These are phyloP conservation scores for Combretum micranthum DNA, from an alignment of 345 rosid genomes.

Conservation along the genomic window DNA sequence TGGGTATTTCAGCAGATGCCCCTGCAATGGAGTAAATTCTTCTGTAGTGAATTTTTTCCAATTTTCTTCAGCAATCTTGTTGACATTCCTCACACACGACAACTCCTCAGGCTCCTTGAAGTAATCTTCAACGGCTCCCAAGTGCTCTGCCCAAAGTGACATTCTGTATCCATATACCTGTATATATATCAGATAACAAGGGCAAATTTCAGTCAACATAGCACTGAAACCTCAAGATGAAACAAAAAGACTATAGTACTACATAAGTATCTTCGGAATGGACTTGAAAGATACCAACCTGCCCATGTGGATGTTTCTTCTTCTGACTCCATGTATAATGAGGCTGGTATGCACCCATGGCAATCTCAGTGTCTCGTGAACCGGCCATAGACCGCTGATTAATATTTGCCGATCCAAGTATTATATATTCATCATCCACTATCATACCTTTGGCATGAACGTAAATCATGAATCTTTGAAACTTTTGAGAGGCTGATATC, in stretches of 20 bases:
- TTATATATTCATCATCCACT: constrained; percentile 70
- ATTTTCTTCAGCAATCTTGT: constrained; percentile 60
- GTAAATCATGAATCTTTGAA: constrained; percentile 70
- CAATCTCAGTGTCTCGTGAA: constrained; percentile 80
- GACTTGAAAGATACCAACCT: constrained; percentile 24
- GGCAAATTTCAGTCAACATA: too few species aligned
- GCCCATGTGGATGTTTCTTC: constrained; percentile 59
- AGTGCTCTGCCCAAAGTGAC: constrained; percentile 93
- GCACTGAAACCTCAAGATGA: not conserved
- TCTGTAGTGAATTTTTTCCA: constrained; percentile 51
- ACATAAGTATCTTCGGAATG: not conserved
- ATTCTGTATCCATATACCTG: constrained; percentile 78
- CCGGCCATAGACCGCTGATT: constrained; percentile 87
- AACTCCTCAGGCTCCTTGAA: constrained; percentile 49
- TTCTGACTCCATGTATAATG: constrained; percentile 48
- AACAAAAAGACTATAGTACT: not conserved
- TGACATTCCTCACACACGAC: constrained; percentile 56
- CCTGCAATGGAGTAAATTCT: constrained; percentile 41
- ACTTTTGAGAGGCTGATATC: constrained; percentile 49
- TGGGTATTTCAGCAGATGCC: constrained; percentile 72
- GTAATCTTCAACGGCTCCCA: constrained; percentile 34
- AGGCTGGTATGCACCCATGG: constrained; percentile 78
- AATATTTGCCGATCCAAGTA: constrained; percentile 84
- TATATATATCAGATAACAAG: not conserved
- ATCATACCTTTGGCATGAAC: constrained; percentile 88